Conservation (phyloP, 2,329 filamentous ascomycete species). For the Pseudogymnoascus sp. region DNA sequence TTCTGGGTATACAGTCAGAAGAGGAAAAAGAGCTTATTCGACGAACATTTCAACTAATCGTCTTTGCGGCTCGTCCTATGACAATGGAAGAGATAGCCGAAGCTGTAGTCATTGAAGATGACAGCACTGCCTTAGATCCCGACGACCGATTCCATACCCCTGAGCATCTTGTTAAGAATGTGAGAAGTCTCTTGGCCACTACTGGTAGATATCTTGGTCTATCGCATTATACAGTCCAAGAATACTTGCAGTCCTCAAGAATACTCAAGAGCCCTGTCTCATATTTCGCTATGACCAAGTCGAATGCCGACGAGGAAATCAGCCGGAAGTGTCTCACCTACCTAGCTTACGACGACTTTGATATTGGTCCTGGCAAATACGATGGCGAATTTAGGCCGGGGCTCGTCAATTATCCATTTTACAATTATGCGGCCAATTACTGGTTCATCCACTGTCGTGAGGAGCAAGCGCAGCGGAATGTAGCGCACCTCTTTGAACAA, state of each 20-base stretch:
- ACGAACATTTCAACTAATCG: slow-evolving; percentile 16
- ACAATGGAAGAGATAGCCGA: slow-evolving; percentile 13
- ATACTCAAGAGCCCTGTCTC: background rate
- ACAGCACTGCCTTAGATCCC: slow-evolving; percentile 13
- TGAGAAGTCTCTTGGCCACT: slow-evolving; percentile 17
- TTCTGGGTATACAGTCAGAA: slow-evolving; percentile 11
- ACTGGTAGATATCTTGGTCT: slow-evolving; percentile 19
- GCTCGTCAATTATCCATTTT: background rate
- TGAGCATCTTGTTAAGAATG: slow-evolving; percentile 16
- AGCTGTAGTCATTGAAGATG: slow-evolving; percentile 16
- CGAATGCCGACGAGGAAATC: background rate
- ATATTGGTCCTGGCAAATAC: background rate
- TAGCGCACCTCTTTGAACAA: background rate
- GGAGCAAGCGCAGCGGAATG: background rate
- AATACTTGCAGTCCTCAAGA: background rate
- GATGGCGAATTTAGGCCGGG: background rate
- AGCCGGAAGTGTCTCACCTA: background rate
- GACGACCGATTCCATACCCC: background rate
- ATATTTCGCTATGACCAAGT: background rate
- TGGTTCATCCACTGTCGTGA: background rate
- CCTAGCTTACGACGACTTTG: background rate
- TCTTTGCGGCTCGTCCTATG: slow-evolving; percentile 2
- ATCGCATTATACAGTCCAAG: slow-evolving; percentile 25
- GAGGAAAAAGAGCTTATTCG: slow-evolving; percentile 17
- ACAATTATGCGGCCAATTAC: background rate